phyloP scores from a whole-genome alignment of 2,329 filamentous ascomycete species.

The Phyllachora maydis region DNA sequence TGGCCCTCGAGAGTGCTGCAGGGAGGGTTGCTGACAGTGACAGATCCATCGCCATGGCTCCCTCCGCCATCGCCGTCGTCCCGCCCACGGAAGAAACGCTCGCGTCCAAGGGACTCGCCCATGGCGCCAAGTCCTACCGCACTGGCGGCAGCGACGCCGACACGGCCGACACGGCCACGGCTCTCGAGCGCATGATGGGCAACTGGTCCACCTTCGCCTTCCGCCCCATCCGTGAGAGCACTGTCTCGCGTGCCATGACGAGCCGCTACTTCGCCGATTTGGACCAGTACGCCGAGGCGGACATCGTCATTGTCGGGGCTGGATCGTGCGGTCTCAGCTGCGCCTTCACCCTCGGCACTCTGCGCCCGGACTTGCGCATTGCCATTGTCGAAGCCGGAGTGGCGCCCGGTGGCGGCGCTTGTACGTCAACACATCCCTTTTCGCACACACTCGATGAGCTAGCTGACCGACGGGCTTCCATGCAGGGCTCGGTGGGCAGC shows the following conservation, averaged over 20 bases:
- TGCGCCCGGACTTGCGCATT: constrained; percentile 78
- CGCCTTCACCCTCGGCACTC: constrained; percentile 66
- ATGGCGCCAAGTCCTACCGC: constrained; percentile 8
- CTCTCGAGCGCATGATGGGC: constrained; percentile 43
- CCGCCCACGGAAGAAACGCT: constrained; percentile 27
- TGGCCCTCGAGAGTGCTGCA: constrained; percentile 16
- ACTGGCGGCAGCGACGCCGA: no score
- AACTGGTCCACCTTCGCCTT: constrained; percentile 74
- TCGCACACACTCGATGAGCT: no score
- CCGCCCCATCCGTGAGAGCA: constrained; percentile 71
- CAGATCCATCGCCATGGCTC: constrained; percentile 45
- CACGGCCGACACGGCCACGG: constrained; percentile 18
- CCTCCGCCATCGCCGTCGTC: constrained; percentile 43
- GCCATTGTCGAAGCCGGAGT: constrained; percentile 79
- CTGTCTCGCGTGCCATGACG: constrained; percentile 87
- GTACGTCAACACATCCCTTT: no score
- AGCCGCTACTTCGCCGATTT: constrained; percentile 82
- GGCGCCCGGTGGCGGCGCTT: constrained; percentile 72
- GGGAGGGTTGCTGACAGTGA: constrained; percentile 13
- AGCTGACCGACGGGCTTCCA: no score
- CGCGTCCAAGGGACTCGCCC: constrained; percentile 20
- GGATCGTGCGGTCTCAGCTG: constrained; percentile 74
- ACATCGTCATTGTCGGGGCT: constrained; percentile 84
- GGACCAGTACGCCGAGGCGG: constrained; percentile 74
- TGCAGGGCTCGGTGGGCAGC: constrained; percentile 85